A percentile compares a stretch with the other conserved stretches of the same genome.
Conservation (phyloP, 2,329 filamentous ascomycete genomes). For the Tolypocladium tundrense region DNA sequence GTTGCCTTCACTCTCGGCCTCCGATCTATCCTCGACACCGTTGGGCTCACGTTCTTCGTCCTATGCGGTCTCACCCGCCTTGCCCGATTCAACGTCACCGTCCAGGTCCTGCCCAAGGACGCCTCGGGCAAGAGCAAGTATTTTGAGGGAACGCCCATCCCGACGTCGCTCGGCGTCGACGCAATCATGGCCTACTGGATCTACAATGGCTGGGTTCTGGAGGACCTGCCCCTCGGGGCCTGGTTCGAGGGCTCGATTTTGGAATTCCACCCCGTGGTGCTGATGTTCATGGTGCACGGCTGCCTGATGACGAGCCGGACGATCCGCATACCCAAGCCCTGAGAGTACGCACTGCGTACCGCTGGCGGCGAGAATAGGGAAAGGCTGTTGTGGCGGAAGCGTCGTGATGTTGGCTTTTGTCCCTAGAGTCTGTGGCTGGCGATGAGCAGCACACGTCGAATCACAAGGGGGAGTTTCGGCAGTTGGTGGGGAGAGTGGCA, state of each 20-base stretch:
- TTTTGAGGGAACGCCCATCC: slow-evolving; percentile 95
- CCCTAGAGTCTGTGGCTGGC: neutral
- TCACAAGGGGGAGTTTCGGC: neutral
- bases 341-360: slow-evolving; percentile 3
- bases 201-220: slow-evolving; percentile 66
- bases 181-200: slow-evolving; percentile 86
- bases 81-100: slow-evolving; percentile 96
- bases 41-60: slow-evolving; percentile 77
- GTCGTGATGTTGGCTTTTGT: neutral
- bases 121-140: slow-evolving; percentile 83
- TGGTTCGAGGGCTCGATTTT: slow-evolving; percentile 55
- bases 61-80: slow-evolving; percentile 88
- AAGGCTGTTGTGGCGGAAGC: neutral
- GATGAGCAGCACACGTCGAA: neutral
- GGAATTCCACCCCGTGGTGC: slow-evolving; percentile 76
- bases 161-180: slow-evolving; percentile 74
- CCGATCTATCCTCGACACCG: slow-evolving; percentile 72
- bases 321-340: slow-evolving; percentile 87
- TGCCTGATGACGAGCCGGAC: slow-evolving; percentile 94
- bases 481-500: neutral
- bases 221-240: slow-evolving; percentile 67
- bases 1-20: slow-evolving; percentile 84
- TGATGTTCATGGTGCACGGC: slow-evolving; percentile 78
- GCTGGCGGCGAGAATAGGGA: too few species aligned
- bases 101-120: slow-evolving; percentile 82